Evolutionary conservation across 257 asterid genomes (phyloP), one percentile per base, ranked within the genome.

Genomic region (Marsdenia floribunda): DNA sequence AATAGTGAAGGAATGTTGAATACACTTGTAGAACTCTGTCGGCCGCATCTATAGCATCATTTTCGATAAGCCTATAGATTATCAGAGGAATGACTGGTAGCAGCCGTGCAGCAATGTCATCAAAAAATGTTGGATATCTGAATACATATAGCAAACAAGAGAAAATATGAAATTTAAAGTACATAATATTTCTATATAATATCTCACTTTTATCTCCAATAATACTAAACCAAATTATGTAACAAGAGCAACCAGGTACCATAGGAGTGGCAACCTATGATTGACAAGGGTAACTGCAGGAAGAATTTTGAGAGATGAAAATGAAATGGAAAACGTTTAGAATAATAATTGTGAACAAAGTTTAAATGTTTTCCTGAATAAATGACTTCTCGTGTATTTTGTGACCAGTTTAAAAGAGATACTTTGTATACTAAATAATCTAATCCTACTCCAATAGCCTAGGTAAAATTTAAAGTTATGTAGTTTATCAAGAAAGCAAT

Each of bases 41-140:
- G 71, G 98, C 93, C 65, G 96, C 96, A 90, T 94, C 99, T 77
- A 84, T 85, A 66, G 91, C 93, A 73, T 94, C 99, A 79, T 92
- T 94, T 83, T 94, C 99, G 46, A 94, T 84, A 37, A 94, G 87
- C 82, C 99, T 81, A 83, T 90, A 94, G 68, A 94, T 88, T 78
- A 92, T 88, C 52, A 86, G 79, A 81, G 99, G 99, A 83, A 94
- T 85, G 76, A 94, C 89, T 78, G 99, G 99, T 73, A 94, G 97
- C 86, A 94, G 80, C 75, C 98, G 89, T 68, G 97, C 98, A 76
- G 98, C 97, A 40, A 94, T 84, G 84, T 94, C 99, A 81, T 94
- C 99, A 76, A 94, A 94, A 85, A 94, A 94, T 76, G 95, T 89
- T 55, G 99, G 99, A 81, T 87, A 94, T 86, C 99, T 94, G 88